Evolutionary conservation across 306 rosid species (phyloP), one percentile per base, ranked within the genome.

Genomic region (Dryas drummondii): DNA sequence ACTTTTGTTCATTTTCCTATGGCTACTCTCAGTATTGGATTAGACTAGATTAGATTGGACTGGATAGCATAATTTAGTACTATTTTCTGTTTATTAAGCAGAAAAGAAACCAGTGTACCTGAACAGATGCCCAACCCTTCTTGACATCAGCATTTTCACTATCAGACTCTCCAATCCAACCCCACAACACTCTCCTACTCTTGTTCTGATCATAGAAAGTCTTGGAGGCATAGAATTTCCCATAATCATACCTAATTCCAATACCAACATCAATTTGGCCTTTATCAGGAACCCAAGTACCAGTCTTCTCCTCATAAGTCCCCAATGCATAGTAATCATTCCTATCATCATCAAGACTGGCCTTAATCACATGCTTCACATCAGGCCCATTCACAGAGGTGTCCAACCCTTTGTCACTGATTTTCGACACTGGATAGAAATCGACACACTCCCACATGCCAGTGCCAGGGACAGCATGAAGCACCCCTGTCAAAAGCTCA

Each of bases 361-460:
- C 86, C 84, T 93, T 93, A 13, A 93, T 17, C 19, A 91, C 98
- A 61, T 93, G 93, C 80, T 80, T 87, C 75, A 93, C 96, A 12
- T 73, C 82, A 50, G 56, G 73, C n/a, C 96, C 92, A 54, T 51
- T 82, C 32, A 40, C 41, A 0, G 97, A 91, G 7, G 96, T 88
- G 32, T 91, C 89, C 79, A 89, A 45, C 1, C 97, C 98, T 26
- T 17, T n/a, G 4, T 72, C 80, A 19, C 13, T 67, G 5, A 17
- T 71, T 37, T 22, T 71, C 3, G 88, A 84, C 2, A 93, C 92
- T 0, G 98, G 96, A 71, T 54, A 93, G 46, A 93, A 93, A 76
- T 93, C 98, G 3, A 89, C 80, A 76, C 98, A 93, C 80, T 93
- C 98, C 98, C 97, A 93, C 97, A 93, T 93, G 53, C 98, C 97